Conservation (phyloP, 352 stramenopile species). For the Globisporangium nunn region DNA sequence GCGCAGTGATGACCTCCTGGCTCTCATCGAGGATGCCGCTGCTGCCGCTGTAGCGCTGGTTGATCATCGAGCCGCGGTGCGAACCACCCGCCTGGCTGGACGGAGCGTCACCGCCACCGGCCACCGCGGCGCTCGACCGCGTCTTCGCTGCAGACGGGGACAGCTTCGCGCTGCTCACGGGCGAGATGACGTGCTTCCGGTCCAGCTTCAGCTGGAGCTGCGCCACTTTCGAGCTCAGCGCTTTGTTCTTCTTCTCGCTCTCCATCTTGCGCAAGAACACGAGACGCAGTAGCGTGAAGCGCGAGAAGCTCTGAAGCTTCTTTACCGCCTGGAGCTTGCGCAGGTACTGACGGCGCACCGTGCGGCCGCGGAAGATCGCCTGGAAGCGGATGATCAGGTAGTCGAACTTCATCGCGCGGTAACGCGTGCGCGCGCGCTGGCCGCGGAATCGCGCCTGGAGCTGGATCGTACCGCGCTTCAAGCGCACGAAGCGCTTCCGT, state of each 20-base stretch:
- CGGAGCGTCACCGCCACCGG: neutral
- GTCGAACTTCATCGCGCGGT: conserved; percentile 66
- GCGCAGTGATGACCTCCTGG: conserved; percentile 80
- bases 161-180: conserved; percentile 17
- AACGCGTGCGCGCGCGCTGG: conserved; percentile 49
- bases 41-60: conserved; percentile 46
- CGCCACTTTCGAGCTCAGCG: conserved; percentile 61
- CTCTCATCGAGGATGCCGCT: conserved; percentile 81
- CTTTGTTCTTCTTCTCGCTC: conserved; percentile 75
- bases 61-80: conserved; percentile 43
- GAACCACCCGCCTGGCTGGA: conserved; percentile 18
- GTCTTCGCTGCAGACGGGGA: conserved; percentile 33
- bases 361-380: conserved; percentile 54
- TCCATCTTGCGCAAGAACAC: conserved; percentile 79
- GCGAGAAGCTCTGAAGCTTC: conserved; percentile 70
- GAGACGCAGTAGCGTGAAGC: conserved; percentile 63
- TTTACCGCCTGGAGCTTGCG: conserved; percentile 37
- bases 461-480: conserved; percentile 42
- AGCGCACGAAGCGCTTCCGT: conserved; percentile 40
- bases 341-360: conserved; percentile 43
- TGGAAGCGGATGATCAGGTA: conserved; percentile 73
- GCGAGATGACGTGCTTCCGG: conserved; percentile 35
- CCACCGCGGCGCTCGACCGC: conserved; percentile 2
- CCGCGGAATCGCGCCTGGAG: conserved; percentile 63
- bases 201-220: conserved; percentile 65